These are phyloP conservation scores for Fusarium denticulatum DNA, from an alignment of 2,329 filamentous ascomycete species.

Conservation along the genomic window DNA sequence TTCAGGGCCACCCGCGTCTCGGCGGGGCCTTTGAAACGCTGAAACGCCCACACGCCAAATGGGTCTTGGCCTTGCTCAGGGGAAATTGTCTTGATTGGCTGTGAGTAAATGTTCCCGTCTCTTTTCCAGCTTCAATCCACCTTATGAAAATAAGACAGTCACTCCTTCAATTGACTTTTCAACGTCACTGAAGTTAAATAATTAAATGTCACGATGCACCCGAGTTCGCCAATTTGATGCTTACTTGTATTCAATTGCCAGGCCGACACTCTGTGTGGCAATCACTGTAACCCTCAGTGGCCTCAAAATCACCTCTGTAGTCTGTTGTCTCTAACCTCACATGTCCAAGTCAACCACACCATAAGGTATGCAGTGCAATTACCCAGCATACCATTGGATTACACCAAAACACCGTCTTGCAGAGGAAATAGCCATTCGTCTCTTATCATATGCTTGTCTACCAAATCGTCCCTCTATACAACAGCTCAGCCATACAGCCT, in stretches of 20 bases:
- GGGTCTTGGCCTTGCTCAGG: slow-evolving; percentile 28
- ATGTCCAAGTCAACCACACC: not conserved
- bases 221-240: not conserved
- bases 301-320: not conserved
- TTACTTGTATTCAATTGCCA: not conserved
- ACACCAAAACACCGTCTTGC: not conserved
- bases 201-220: not conserved
- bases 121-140: not conserved
- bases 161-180: not conserved
- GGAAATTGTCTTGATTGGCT: slow-evolving; percentile 18
- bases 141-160: not conserved
- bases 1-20: slow-evolving; percentile 22
- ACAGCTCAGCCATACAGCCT: slow-evolving; percentile 18
- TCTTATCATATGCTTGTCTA: slow-evolving; percentile 5
- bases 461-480: not conserved
- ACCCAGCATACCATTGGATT: slow-evolving; percentile 15
- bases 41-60: slow-evolving; percentile 25
- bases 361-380: slow-evolving; percentile 24
- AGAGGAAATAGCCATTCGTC: not conserved
- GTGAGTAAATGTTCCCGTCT: not conserved
- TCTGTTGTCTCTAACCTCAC: not conserved
- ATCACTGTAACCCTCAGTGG: not conserved
- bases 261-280: not conserved
- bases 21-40: slow-evolving; percentile 13
- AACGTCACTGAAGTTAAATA: not conserved